Evolutionary conservation across 2,329 filamentous ascomycete genomes (phyloP).

Genomic region (Aspergillus hortae): DNA sequence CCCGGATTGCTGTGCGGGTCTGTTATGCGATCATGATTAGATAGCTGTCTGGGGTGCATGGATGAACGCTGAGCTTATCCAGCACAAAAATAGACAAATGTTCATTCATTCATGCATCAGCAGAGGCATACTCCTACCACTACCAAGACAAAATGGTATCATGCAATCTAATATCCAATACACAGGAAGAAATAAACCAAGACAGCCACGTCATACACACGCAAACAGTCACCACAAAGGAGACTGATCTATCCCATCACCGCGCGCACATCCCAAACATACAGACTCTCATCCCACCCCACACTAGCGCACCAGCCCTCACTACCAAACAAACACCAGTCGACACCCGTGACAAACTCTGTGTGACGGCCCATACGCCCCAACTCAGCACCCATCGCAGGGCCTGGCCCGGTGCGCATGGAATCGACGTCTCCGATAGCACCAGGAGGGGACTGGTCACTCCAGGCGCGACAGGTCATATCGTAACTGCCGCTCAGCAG

Average conservation of each 20-base stretch:
- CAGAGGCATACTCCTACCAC: background rate
- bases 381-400: constrained; percentile 63
- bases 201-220: background rate
- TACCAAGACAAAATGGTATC: constrained; percentile 14
- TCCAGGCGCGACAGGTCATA: constrained; percentile 96
- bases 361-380: constrained; percentile 90
- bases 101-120: constrained; percentile 2
- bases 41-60: background rate
- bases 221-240: background rate
- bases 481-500: constrained; percentile 90
- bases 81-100: background rate
- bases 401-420: constrained; percentile 37
- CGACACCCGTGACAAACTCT: constrained; percentile 92
- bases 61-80: background rate
- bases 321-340: constrained; percentile 95
- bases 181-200: constrained; percentile 9
- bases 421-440: constrained; percentile 32
- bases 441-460: constrained; percentile 60
- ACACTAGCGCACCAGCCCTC: constrained; percentile 95
- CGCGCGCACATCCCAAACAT: constrained; percentile 84
- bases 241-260: constrained; percentile 46
- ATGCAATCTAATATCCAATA: constrained; percentile 25
- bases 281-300: constrained; percentile 87
- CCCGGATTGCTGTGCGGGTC: no score
- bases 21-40: background rate